Percentiles rank a stretch among this genome's conserved stretches.
Evolutionary conservation across 257 asterid genomes (phyloP).

Genomic region (Fraxinus pennsylvanica): DNA sequence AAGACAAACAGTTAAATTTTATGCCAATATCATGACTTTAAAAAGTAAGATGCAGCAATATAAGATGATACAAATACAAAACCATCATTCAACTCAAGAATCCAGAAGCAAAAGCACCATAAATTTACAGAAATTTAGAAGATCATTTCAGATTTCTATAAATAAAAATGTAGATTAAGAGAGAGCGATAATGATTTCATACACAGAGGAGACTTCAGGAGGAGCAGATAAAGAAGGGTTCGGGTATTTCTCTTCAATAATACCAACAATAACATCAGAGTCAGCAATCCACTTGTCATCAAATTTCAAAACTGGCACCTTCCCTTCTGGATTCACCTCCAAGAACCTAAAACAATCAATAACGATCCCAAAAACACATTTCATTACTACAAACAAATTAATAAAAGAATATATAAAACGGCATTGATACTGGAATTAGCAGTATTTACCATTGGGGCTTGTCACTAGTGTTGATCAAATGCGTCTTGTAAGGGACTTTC

Average conservation of each 20-base stretch:
- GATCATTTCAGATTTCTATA: not conserved
- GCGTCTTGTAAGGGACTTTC: constrained; percentile 56
- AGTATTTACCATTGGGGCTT: constrained; percentile 69
- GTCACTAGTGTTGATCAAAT: constrained; percentile 49
- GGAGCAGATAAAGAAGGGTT: constrained; percentile 64
- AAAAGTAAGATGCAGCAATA: not conserved
- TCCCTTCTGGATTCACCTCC: constrained; percentile 73
- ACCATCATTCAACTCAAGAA: constrained; percentile 4
- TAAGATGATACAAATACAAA: constrained; percentile 14
- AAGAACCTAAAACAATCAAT: constrained; percentile 51
- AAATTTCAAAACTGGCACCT: constrained; percentile 69
- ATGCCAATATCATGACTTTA: constrained; percentile 4
- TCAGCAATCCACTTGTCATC: constrained; percentile 77
- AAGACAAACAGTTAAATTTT: not conserved
- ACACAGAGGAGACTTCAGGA: constrained; percentile 67
- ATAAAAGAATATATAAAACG: not conserved
- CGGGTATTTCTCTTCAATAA: constrained; percentile 79
- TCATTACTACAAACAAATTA: not conserved
- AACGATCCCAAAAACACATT: constrained; percentile 5
- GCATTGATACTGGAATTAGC: not conserved
- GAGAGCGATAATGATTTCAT: constrained; percentile 24
- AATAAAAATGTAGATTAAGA: not conserved
- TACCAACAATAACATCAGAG: constrained; percentile 75
- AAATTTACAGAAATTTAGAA: not conserved
- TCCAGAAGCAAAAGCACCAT: constrained; percentile 21